Conservation (phyloP, 495 filamentous ascomycete genomes). For the Neurospora africana region DNA sequence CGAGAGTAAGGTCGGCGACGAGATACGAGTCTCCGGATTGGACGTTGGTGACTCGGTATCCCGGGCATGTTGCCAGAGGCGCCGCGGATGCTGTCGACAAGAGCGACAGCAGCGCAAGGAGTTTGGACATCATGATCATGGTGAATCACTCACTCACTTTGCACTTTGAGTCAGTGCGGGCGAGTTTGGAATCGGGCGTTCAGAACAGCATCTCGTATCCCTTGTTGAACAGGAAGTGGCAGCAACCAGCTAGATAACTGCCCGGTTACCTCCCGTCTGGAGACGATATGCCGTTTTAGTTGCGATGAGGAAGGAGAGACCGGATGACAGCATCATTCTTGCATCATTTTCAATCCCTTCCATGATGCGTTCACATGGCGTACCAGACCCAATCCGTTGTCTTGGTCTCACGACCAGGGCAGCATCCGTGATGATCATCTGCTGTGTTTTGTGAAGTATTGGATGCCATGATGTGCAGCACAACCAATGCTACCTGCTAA, state of each 20-base stretch:
- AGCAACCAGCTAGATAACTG: neutral
- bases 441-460: neutral
- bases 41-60: constrained; percentile 61
- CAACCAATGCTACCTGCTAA: neutral
- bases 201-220: neutral
- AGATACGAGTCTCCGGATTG: constrained; percentile 35
- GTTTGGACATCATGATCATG: neutral
- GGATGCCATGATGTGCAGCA: neutral
- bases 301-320: neutral
- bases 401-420: neutral
- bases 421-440: neutral
- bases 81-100: constrained; percentile 24
- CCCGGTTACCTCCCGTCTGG: neutral
- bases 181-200: neutral
- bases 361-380: neutral
- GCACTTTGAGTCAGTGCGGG: neutral
- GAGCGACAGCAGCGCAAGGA: constrained; percentile 24
- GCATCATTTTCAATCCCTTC: neutral
- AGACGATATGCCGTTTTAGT: neutral
- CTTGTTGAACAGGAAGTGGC: neutral
- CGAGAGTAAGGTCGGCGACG: constrained; percentile 55
- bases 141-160: neutral
- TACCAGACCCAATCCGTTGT: neutral
- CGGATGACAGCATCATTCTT: neutral
- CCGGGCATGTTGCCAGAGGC: constrained; percentile 45